Base-by-base conservation (phyloP, 1,284 basidiomycete species). In the Cryptococcus hybrid region DNA sequence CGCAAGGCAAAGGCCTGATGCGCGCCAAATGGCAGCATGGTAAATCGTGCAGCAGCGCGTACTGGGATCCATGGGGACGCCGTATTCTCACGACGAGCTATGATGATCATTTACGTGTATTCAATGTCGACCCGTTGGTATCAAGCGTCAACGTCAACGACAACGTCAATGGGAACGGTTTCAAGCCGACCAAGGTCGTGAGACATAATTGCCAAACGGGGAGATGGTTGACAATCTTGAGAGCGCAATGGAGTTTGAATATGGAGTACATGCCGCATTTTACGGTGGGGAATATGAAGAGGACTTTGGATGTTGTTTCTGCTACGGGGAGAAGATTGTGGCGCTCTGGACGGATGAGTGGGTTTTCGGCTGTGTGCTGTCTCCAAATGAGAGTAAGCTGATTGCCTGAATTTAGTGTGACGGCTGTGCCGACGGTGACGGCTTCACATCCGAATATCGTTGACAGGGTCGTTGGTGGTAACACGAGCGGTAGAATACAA, bases 151-250 rank as follows among this genome's bases (percentile, higher is more conserved):
- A 24, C 24, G 24, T 24, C 24, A 24, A 24, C 24, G 24, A 24
- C 24, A 24, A 24, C 24, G 24, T 24, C 24, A 24, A 24, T 3
- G 24, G 24, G 24, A 24, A 30, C 30, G 40, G 12, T 42, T 78
- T 78, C 65, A 60, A 70, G 42, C 71, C 74, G 0, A 47, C 61
- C 40, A 65, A 58, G 24, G 51, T 58, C 4, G 63, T 78, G 37
- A 60, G 61, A 13, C 80, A 81, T 68, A 77, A 81, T 65, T 79
- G 77, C 63, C 80, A 81, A 56, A 80, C 78, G 5, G 80, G 80
- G 0, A 66, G 78, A 40, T 80, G 78, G 75, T 69, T 80, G 7
- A 79, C 79, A 12, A 80, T 81, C 52, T 68, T 82, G 40, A 75
- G 80, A 18, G 80, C 80, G 0, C 77, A 79, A 53, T 82, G 80